Base-by-base conservation (phyloP, 2,329 filamentous ascomycete genomes). In the Cordyceps javanica region DNA sequence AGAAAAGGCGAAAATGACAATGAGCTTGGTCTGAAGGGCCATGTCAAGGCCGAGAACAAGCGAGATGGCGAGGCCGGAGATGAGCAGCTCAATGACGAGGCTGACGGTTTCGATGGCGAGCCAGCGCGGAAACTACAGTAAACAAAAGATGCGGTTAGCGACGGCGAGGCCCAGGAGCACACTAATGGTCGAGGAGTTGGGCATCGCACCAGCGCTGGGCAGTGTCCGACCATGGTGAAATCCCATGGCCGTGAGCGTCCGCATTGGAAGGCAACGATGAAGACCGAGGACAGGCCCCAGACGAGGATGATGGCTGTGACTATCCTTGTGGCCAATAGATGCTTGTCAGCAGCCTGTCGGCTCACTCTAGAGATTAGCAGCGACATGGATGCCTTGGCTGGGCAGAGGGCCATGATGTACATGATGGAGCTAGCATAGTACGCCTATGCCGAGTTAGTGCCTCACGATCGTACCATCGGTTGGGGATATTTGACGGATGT, bases 1-100 rank as follows among this genome's bases (percentile, higher is more conserved):
- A n/a, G 61, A 62, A 48, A 62, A 62, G 19, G 61, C 61, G 6
- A 28, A 14, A n/a, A 62, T 52, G 45, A 62, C 61, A 46, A 60
- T 56, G 48, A 60, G 28, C 42, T 61, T 62, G 23, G 60, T 61
- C 21, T 41, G 50, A 11, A 59, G 16, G 13, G 58, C 55, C 58
- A 62, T 60, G n/a, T 52, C 42, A 32, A 62, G 60, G 16, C 56
- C 41, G 50, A 60, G 61, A 8, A 62, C 61, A 34, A 62, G 49
- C 3, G 55, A 25, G 16, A 62, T 39, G 39, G 61, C 54, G 36
- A 62, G 51, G n/a, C 44, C 44, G 30, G 60, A 58, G 16, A 62
- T 60, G 38, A 57, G 48, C 11, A 59, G n/a, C 26, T 62, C 61
- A 21, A 61, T 38, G 5, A 60, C 16, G 7, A 61, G 41, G 38